A percentile compares a stretch with the other conserved stretches of the same genome.
Evolutionary conservation across 257 asterid genomes (phyloP).

Genomic region (Capsicum chinense): DNA sequence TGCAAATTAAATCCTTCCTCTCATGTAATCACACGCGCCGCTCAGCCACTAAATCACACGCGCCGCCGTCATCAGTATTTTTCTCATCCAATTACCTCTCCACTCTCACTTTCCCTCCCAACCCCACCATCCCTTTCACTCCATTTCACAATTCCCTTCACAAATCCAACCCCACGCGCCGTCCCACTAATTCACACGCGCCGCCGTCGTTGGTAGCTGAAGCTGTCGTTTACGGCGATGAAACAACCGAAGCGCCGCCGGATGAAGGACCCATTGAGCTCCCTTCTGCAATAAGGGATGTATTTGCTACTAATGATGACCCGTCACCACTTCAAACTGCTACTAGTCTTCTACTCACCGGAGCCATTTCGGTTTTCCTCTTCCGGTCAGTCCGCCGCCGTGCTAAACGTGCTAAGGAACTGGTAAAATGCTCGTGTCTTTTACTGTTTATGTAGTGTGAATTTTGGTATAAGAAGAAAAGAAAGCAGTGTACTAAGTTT

Average conservation of each 20-base stretch:
- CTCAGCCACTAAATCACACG: too few relatives aligned
- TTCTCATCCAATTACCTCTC: constrained; percentile 33
- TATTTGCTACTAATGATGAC: constrained; percentile 55
- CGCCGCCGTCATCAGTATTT: neutral
- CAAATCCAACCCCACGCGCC: constrained; percentile 12
- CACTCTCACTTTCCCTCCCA: constrained; percentile 24
- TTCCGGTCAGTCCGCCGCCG: constrained; percentile 92
- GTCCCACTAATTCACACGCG: constrained; percentile 32
- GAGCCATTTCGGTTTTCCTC: constrained; percentile 75
- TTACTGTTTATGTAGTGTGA: neutral
- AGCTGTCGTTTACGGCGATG: constrained; percentile 7
- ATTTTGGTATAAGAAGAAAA: too few relatives aligned
- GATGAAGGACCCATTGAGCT: constrained; percentile 76
- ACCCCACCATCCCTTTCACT: neutral
- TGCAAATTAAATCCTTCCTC: constrained; percentile 34
- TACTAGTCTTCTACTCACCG: constrained; percentile 89
- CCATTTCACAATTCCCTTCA: constrained; percentile 2
- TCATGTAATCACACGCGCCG: neutral
- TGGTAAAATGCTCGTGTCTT: constrained; percentile 39
- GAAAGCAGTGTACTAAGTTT: too few relatives aligned
- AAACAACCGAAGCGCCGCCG: constrained; percentile 23
- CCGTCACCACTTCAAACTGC: constrained; percentile 77
- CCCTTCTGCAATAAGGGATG: constrained; percentile 51
- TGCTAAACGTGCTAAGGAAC: constrained; percentile 76
- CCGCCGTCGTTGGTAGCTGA: constrained; percentile 39